Percentiles rank a stretch among this genome's conserved stretches.
phyloP scores from a whole-genome alignment of 2,329 filamentous ascomycete species.

The Chaetomiaceae sp. region DNA sequence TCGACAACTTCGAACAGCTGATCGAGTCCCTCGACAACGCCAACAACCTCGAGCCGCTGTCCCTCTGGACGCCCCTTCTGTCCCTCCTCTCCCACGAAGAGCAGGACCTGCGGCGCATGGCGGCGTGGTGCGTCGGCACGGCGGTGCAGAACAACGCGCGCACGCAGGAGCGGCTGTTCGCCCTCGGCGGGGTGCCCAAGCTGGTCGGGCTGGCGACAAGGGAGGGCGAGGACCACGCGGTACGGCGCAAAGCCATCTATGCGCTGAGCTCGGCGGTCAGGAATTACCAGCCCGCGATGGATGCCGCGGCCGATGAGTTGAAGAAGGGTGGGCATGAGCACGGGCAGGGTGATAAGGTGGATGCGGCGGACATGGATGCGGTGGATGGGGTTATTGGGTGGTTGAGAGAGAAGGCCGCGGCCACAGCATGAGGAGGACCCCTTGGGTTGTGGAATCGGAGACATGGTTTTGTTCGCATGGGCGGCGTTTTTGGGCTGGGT shows the following conservation, averaged over 20 bases:
- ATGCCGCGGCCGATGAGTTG: constrained; percentile 61
- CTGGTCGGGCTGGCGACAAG: constrained; percentile 63
- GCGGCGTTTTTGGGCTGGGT: constrained; percentile 35
- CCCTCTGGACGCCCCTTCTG: constrained; percentile 78
- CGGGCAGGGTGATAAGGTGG: constrained; percentile 51
- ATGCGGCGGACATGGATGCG: constrained; percentile 82
- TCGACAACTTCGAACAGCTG: constrained; percentile 92
- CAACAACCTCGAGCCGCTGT: constrained; percentile 79
- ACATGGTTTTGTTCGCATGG: constrained; percentile 31
- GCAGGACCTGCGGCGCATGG: constrained; percentile 71
- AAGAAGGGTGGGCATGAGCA: constrained; percentile 47
- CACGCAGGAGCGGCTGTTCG: constrained; percentile 67
- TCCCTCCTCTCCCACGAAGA: constrained; percentile 64
- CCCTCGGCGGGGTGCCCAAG: constrained; percentile 62
- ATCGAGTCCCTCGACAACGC: constrained; percentile 94
- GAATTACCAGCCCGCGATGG: constrained; percentile 84
- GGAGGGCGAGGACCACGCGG: constrained; percentile 55
- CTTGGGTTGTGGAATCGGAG: too few relatives aligned
- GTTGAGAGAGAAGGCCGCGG: constrained; percentile 57
- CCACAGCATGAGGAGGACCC: too few relatives aligned
- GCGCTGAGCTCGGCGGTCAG: constrained; percentile 80
- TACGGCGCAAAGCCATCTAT: constrained; percentile 82
- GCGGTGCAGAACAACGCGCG: constrained; percentile 94
- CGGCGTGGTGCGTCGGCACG: constrained; percentile 91
- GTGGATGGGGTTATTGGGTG: constrained; percentile 70